Base-by-base conservation (phyloP, 352 stramenopile genomes). In the Phytophthora ohioensis region DNA sequence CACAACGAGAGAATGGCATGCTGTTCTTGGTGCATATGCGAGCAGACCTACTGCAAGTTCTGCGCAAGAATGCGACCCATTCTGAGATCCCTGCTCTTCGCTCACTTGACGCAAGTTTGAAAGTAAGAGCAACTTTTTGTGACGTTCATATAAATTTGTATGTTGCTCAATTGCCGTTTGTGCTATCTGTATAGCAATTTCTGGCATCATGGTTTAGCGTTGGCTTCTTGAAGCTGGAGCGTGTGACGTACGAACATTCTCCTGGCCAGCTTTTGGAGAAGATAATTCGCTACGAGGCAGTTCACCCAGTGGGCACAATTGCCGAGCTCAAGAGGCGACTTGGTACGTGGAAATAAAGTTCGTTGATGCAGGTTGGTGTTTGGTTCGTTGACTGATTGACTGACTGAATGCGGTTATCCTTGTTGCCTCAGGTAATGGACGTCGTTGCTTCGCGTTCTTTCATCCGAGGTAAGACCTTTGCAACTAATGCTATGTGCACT, bases 391-490 rank as follows among this genome's bases (percentile, higher is more conserved):
- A 51, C 30, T 51, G 5, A 51, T 10, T 35, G 21, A 27, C 21
- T 27, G 21, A 27, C 2, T 27, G 1, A 12, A 31, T 6, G 30
- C 15, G 11, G 21, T 42, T 42, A 17, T 34, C 9, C 5, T 32
- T 64, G 35, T 54, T 69, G 3, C 13, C 17, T 3, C 27, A 88
- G 80, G 86, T 35, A 81, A 81, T 51, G 84, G 85, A 43, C 78
- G 91, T 2, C 89, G 96, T 9, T 98, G 97, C 76, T 99, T 98
- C 75, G 93, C 90, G 3, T 97, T 99, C 56, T 98, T 99, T 70
- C 96, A 99, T 71, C 95, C 95, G 7, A 96, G 82, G 82, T 90
- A 75, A 51, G 45, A 59, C 11, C 3, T 52, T 13, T 58, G 10
- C 5, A 35, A 36, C 43, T 13, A 48, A 21, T 12, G 30, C 5